These are phyloP conservation scores for Metschnikowia lachancei DNA, from an alignment of 805 yeast genomes.

Conservation along the genomic window DNA sequence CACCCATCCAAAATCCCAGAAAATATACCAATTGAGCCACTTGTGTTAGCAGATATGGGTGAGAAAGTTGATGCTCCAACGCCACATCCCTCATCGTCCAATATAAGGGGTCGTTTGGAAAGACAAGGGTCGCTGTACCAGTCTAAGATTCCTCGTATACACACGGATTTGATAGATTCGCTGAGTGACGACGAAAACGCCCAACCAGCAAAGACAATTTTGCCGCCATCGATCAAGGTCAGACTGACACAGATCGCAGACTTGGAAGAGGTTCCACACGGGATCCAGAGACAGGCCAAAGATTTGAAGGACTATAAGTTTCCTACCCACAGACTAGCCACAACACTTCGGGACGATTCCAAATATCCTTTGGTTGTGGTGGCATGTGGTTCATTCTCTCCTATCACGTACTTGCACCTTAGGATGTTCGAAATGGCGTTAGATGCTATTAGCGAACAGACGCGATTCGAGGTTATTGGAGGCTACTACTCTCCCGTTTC, in stretches of 20 bases:
- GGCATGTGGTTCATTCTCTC: constrained; percentile 97
- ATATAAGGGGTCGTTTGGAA: constrained; percentile 5
- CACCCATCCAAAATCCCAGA: constrained; percentile 69
- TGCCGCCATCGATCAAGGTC: constrained; percentile 46
- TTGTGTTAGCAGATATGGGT: constrained; percentile 64
- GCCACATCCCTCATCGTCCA: constrained; percentile 42
- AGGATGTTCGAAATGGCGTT: constrained; percentile 99
- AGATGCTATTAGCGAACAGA: constrained; percentile 86
- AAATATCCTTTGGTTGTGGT: constrained; percentile 91
- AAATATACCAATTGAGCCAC: constrained; percentile 73
- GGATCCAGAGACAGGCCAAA: constrained; percentile 84
- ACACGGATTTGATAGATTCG: constrained; percentile 50
- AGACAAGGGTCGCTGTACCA: constrained; percentile 25
- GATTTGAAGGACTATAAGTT: constrained; percentile 65
- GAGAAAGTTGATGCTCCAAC: constrained; percentile 73
- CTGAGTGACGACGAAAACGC: constrained; percentile 40
- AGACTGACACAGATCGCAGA: constrained; percentile 76
- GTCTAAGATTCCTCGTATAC: constrained; percentile 51
- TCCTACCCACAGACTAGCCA: constrained; percentile 83
- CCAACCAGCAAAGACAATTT: constrained; percentile 17
- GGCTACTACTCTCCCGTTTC: constrained; percentile 95
- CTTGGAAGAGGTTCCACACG: constrained; percentile 95
- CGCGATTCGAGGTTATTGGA: constrained; percentile 92
- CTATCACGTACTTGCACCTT: constrained; percentile 89
- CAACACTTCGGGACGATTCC: constrained; percentile 63